These are phyloP conservation scores for Candida bentonensis DNA, from an alignment of 805 yeast genomes.

Conservation along the genomic window DNA sequence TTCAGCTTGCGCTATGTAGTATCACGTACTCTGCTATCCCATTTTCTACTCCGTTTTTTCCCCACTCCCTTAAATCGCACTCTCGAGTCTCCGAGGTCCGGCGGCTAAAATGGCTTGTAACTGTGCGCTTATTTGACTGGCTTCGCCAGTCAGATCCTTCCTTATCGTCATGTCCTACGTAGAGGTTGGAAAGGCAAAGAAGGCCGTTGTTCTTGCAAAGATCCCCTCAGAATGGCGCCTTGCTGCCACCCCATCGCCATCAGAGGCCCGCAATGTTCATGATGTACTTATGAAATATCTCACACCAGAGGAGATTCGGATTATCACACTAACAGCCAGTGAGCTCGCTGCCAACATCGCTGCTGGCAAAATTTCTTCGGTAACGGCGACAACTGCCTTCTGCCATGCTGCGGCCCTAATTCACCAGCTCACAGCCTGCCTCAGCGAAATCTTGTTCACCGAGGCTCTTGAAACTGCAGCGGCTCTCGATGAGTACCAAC, in stretches of 20 bases:
- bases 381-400: slow-evolving; percentile 37
- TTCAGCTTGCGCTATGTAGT: too few relatives aligned
- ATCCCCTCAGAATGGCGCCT: background rate
- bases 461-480: slow-evolving; percentile 46
- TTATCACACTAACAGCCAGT: slow-evolving; percentile 13
- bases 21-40: too few relatives aligned
- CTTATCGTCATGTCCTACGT: background rate
- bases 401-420: slow-evolving; percentile 47
- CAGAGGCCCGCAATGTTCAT: background rate
- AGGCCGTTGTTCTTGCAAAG: background rate
- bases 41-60: too few relatives aligned
- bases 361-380: slow-evolving; percentile 25
- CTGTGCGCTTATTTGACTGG: too few relatives aligned
- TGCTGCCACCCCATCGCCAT: background rate
- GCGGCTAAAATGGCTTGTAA: too few relatives aligned
- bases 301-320: slow-evolving; percentile 11
- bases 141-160: too few relatives aligned
- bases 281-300: slow-evolving; percentile 6
- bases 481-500: slow-evolving; percentile 34
- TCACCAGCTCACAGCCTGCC: slow-evolving; percentile 34
- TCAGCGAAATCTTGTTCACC: slow-evolving; percentile 31
- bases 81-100: too few relatives aligned
- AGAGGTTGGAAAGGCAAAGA: background rate
- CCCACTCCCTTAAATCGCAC: too few relatives aligned
- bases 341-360: slow-evolving; percentile 11